phyloP scores from a whole-genome alignment of 164 flowering plant species.

The Aristolochia contorta region DNA sequence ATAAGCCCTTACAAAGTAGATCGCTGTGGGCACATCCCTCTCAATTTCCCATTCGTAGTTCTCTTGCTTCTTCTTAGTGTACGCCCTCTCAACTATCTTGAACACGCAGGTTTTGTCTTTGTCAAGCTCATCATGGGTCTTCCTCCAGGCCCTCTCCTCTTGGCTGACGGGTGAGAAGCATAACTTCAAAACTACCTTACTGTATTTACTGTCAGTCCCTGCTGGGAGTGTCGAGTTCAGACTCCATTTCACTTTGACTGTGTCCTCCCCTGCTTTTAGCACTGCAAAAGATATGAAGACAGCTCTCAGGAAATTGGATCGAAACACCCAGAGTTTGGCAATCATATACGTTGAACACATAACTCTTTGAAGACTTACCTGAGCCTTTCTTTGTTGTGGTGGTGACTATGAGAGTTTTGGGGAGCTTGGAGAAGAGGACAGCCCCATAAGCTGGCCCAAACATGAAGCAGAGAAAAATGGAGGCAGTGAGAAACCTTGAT shows the following conservation, averaged over 20 bases:
- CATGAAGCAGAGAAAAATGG: conserved; percentile 7
- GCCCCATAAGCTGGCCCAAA: conserved; percentile 20
- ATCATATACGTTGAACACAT: not conserved
- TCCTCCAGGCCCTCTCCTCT: conserved; percentile 57
- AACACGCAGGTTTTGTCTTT: conserved; percentile 67
- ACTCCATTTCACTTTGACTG: conserved; percentile 45
- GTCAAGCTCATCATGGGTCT: conserved; percentile 29
- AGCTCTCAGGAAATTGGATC: not conserved
- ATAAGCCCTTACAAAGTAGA: conserved; percentile 25
- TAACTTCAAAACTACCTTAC: conserved; percentile 43
- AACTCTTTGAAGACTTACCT: conserved; percentile 16
- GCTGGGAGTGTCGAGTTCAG: conserved; percentile 23
- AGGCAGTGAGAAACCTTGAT: not conserved
- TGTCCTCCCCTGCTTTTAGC: conserved; percentile 41
- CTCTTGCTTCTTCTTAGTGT: conserved; percentile 1
- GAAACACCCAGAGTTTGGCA: not conserved
- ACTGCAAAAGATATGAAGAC: conserved; percentile 25
- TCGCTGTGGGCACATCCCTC: conserved; percentile 27
- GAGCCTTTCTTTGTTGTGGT: conserved; percentile 35
- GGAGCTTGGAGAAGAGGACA: conserved; percentile 30
- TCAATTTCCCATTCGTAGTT: conserved; percentile 21
- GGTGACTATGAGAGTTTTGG: conserved; percentile 20
- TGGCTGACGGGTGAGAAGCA: conserved; percentile 72
- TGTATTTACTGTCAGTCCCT: conserved; percentile 35
- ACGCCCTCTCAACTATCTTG: conserved; percentile 18